Conservation (phyloP, 2,329 filamentous ascomycete genomes). For the Aureobasidium sp. region DNA sequence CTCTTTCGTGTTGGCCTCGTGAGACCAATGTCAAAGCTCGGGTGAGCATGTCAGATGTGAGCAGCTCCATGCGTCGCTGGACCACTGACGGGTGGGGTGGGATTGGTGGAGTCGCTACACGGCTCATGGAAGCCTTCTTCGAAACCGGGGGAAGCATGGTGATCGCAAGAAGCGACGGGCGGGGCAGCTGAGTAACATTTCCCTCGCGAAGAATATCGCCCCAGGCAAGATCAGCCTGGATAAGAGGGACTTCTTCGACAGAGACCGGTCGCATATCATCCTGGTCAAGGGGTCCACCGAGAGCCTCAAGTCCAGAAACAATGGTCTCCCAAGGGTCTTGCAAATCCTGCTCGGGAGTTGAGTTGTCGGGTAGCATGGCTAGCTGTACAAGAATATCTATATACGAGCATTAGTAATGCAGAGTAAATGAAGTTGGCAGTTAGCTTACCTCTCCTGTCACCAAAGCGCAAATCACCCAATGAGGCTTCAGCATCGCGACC, state of each 20-base stretch:
- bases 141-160: constrained; percentile 72
- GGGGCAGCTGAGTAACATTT: constrained; percentile 71
- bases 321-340: constrained; percentile 97
- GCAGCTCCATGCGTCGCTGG: constrained; percentile 91
- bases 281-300: constrained; percentile 77
- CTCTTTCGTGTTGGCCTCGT: constrained; percentile 85
- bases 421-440: neutral
- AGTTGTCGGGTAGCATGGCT: constrained; percentile 79
- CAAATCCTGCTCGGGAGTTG: constrained; percentile 72
- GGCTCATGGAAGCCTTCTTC: constrained; percentile 20
- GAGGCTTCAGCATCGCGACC: constrained; percentile 90
- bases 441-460: constrained; percentile 70
- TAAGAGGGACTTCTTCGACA: constrained; percentile 87
- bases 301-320: constrained; percentile 85
- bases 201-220: constrained; percentile 90
- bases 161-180: constrained; percentile 86
- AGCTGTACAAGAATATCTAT: constrained; percentile 72
- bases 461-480: constrained; percentile 85
- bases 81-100: constrained; percentile 93
- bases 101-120: constrained; percentile 62
- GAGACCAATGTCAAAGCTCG: constrained; percentile 84
- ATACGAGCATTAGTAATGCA: neutral
- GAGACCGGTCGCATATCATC: constrained; percentile 77
- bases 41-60: constrained; percentile 97
- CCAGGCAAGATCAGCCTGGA: constrained; percentile 90